Evolutionary conservation across 495 filamentous ascomycete species (phyloP).

Genomic region (Penicillium silybi): DNA sequence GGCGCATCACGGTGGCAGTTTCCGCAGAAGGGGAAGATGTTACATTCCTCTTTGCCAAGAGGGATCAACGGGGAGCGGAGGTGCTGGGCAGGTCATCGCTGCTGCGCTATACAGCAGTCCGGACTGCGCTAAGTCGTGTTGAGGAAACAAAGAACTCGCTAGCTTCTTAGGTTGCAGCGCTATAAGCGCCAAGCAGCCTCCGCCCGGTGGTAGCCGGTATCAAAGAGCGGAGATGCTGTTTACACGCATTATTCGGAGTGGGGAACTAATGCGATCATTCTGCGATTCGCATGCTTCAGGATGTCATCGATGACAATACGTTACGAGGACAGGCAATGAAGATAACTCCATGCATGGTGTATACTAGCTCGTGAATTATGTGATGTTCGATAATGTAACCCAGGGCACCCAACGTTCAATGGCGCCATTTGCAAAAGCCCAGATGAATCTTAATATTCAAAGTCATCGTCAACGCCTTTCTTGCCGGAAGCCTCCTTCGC

Average conservation of each 20-base stretch:
- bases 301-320: neutral
- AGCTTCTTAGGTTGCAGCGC: conserved; percentile 28
- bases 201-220: conserved; percentile 11
- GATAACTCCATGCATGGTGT: conserved; percentile 1
- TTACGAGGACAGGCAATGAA: neutral
- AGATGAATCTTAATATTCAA: conserved; percentile 69
- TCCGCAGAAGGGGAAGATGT: conserved; percentile 20
- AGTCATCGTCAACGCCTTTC: conserved; percentile 90
- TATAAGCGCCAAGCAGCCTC: conserved; percentile 27
- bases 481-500: conserved; percentile 60
- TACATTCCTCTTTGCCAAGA: conserved; percentile 25
- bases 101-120: neutral
- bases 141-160: conserved; percentile 1
- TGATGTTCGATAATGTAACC: neutral
- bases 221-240: neutral
- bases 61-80: conserved; percentile 12
- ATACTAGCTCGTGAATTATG: conserved; percentile 6
- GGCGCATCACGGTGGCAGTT: conserved; percentile 2
- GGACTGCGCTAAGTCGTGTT: neutral
- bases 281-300: neutral
- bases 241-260: neutral
- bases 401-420: neutral
- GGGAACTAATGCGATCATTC: neutral
- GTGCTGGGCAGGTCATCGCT: neutral
- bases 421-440: neutral